These are phyloP conservation scores for Tolypocladium tropicale DNA, from an alignment of 2,329 filamentous ascomycete species.

Conservation along the genomic window DNA sequence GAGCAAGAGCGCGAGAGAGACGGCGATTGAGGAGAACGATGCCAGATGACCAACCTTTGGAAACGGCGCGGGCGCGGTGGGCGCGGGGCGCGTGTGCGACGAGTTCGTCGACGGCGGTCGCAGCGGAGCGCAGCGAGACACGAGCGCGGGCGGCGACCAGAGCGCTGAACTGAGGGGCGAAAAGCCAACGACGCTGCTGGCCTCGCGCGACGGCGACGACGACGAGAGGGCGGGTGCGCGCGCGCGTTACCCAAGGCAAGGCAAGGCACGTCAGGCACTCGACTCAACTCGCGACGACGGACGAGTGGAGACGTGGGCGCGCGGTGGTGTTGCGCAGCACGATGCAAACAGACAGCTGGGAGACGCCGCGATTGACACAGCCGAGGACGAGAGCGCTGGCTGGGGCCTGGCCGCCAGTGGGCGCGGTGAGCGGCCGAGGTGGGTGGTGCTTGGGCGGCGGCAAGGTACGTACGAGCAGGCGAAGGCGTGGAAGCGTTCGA, in stretches of 20 bases:
- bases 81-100: slow-evolving; percentile 7
- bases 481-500: background rate
- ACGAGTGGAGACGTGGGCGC: background rate
- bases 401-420: slow-evolving; percentile 10
- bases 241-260: background rate
- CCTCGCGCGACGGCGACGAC: background rate
- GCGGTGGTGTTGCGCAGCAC: background rate
- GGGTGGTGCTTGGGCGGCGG: slow-evolving; percentile 4
- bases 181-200: background rate
- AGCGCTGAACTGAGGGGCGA: background rate
- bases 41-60: slow-evolving; percentile 5
- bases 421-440: slow-evolving; percentile 2
- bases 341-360: background rate
- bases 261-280: background rate
- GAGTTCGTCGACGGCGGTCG: slow-evolving; percentile 1
- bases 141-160: background rate
- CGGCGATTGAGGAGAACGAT: background rate
- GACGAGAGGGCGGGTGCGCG: background rate
- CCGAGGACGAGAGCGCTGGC: slow-evolving; percentile 1
- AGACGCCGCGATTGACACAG: background rate
- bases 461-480: slow-evolving; percentile 1
- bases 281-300: background rate
- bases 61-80: slow-evolving; percentile 4
- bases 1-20: background rate
- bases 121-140: slow-evolving; percentile 3